Evolutionary conservation across 129 eudicot genomes (phyloP).

Genomic region (Centaurea solstitialis): DNA sequence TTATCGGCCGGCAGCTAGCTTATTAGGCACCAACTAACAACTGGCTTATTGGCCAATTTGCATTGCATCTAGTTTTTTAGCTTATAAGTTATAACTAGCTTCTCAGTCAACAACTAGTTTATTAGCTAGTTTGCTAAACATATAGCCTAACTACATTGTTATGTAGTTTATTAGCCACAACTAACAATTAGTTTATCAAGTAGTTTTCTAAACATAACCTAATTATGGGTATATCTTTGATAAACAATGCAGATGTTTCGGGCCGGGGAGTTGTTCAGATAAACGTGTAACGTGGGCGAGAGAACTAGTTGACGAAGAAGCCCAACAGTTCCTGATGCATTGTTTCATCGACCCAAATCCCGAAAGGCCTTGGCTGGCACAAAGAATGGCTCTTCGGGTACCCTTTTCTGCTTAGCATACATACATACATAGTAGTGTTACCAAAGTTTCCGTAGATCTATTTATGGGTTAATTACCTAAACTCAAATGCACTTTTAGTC

Average conservation of each 20-base stretch:
- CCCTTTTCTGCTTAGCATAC: slow-evolving; percentile 54
- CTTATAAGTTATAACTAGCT: no score
- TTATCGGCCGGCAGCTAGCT: no score
- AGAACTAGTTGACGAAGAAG: slow-evolving; percentile 71
- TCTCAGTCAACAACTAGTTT: not conserved
- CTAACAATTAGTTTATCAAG: not conserved
- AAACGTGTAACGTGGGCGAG: slow-evolving; percentile 70
- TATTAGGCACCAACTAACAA: no score
- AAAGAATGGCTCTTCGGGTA: slow-evolving; percentile 58
- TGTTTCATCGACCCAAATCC: slow-evolving; percentile 65
- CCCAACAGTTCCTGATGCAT: slow-evolving; percentile 51
- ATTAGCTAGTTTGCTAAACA: not conserved
- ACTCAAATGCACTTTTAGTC: not conserved
- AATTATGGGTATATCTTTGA: not conserved
- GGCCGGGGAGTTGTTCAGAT: slow-evolving; percentile 60
- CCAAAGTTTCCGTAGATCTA: not conserved
- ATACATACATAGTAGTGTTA: not conserved
- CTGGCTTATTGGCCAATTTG: no score
- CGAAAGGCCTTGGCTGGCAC: slow-evolving; percentile 64
- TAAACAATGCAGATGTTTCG: slow-evolving; percentile 47
- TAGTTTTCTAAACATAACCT: not conserved
- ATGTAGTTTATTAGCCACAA: not conserved
- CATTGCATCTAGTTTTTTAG: not conserved
- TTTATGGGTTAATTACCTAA: not conserved
- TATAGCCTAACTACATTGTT: not conserved